Evolutionary conservation across 345 rosid species (phyloP).

Genomic region (Aethionema arabicum): DNA sequence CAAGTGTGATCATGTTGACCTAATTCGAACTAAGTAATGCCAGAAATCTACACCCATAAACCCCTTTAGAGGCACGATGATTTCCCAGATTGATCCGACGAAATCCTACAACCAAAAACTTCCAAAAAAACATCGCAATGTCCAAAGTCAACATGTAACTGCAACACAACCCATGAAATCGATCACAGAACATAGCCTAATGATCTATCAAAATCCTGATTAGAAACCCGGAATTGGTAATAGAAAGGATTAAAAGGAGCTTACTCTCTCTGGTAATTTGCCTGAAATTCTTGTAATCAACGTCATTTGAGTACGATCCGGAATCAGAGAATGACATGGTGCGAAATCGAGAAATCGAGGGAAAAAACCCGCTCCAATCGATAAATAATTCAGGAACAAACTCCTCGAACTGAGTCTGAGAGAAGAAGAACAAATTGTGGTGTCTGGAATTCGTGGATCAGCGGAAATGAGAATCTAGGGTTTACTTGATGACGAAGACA

Average conservation of each 20-base stretch:
- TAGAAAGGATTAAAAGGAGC: slow-evolving; percentile 23
- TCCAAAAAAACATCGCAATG: background rate
- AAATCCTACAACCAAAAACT: slow-evolving; percentile 24
- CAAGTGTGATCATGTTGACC: slow-evolving; percentile 3
- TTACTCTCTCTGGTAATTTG: slow-evolving; percentile 86
- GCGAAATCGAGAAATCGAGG: slow-evolving; percentile 7
- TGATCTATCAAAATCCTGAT: slow-evolving; percentile 7
- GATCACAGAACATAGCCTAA: slow-evolving; percentile 10
- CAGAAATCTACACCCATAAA: slow-evolving; percentile 12
- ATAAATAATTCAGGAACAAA: background rate
- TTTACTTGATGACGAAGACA: slow-evolving; percentile 38
- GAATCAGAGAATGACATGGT: slow-evolving; percentile 87
- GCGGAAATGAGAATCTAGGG: slow-evolving; percentile 35
- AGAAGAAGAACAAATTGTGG: background rate
- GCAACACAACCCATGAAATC: background rate
- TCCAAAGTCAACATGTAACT: background rate
- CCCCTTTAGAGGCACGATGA: slow-evolving; percentile 3
- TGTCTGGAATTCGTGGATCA: slow-evolving; percentile 14
- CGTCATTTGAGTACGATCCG: slow-evolving; percentile 60
- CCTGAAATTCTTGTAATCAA: slow-evolving; percentile 69
- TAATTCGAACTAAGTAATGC: slow-evolving; percentile 1
- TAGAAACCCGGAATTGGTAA: background rate
- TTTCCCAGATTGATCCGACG: slow-evolving; percentile 2
- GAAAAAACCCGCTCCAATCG: slow-evolving; percentile 9
- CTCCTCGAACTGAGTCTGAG: background rate